Evolutionary conservation across 2,329 filamentous ascomycete genomes (phyloP), one percentile per base, ranked within the genome.

Genomic region (Colletotrichum sp.): DNA sequence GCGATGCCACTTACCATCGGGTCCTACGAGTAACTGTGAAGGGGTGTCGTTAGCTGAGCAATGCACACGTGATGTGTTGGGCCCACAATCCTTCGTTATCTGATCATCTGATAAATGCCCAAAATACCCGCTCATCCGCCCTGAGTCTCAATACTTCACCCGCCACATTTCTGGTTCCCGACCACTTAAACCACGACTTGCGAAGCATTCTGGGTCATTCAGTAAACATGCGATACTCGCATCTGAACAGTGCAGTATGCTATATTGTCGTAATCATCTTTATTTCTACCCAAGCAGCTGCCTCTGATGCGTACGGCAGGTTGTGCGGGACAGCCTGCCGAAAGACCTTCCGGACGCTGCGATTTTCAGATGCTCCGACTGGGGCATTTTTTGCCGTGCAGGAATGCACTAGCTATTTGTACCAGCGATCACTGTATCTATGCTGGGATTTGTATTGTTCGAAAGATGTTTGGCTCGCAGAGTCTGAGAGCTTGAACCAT

Each of bases 11-110:
- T 18, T n/a, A 44, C 8, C 8, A 44, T 44, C 3, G 39, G 12
- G 9, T 49, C 10, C 44, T 21, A 12, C 18, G 0, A 12, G 1
- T 4, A 4, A 21, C 39, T 44, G 4, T n/a, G 9, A 21, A 49
- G 44, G 44, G 44, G 44, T 49, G 44, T 49, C 9, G 9, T 49
- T 49, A 49, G 44, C 44, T 80, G 93, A 92, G 82, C 91, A 94
- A 78, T 62, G 59, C 15, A 30, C 59, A 62, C 59, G 59, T 62
- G 59, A 62, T 62, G 28, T 5, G 4, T 7, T 62, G 18, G 26
- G 15, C 28, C 59, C 59, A 62, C 59, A 62, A 34, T 13, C 59
- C 59, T 16, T 28, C 18, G 6, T 62, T 62, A 62, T 62, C 59
- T 62, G 59, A 62, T 62, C 59, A 62, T 62, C 59, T 62, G 28